Base-by-base conservation (phyloP, 2,329 filamentous ascomycete species). In the Proliferodiscus dingleyae region DNA sequence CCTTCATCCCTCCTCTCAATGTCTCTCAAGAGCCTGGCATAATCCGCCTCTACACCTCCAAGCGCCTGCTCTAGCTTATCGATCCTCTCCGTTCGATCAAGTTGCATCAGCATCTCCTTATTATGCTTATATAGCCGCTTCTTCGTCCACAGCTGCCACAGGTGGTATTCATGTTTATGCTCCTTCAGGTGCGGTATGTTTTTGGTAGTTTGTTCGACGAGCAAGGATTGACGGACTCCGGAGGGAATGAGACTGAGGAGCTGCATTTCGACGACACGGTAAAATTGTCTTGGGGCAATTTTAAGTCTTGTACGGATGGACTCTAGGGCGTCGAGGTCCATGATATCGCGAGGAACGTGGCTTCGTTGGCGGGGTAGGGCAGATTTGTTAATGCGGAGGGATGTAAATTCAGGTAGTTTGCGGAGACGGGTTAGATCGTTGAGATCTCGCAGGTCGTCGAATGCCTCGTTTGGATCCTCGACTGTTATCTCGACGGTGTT, bases 391-490 rank as follows among this genome's bases (percentile, higher is more conserved):
- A 87, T 68, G 37, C 64, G 68, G 5, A 88, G 68, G 0, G 68
- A 62, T 3, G 67, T 66, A 60, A 87, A 87, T 7, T 77, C 73
- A 0, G 81, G 72, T 3, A 77, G 51, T 15, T 72, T 68, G 44
- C 78, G 78, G 3, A 93, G 71, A 54, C 80, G 81, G 4, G 72
- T 69, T 24, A 91, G 69, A 58, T 94, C 88, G 56, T 80, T 83
- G 41, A 84, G 71, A 61, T 93, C 87, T 54, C 88, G 79, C 58
- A 94, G 71, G 48, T 88, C 80, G 60, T 93, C 87, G 56, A 94
- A 94, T 1, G 77, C 80, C 61, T 91, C 87, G 60, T 87, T 97
- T 0, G 93, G 94, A 51, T 97, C 91, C 68, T 98, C 93, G 5
- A 98, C 83, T 0, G 90, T 94, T 59, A 98, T 78, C 63, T 97